These are phyloP conservation scores for Alternaria angustiovoidea DNA, from an alignment of 2,329 filamentous ascomycete species.

Conservation along the genomic window DNA sequence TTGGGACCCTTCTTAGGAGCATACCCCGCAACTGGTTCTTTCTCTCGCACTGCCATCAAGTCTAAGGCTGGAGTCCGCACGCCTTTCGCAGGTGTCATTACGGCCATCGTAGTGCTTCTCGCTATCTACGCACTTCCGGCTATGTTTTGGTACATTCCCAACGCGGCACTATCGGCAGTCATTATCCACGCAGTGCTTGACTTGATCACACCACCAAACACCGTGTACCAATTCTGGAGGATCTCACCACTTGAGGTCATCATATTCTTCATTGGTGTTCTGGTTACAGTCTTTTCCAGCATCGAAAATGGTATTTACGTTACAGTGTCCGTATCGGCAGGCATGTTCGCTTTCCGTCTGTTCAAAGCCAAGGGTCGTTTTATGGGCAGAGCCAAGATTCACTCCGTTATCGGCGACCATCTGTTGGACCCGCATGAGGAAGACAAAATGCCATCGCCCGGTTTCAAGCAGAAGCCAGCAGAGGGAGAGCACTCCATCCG, in stretches of 20 bases:
- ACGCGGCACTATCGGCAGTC: conserved; percentile 80
- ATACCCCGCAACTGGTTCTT: conserved; percentile 93
- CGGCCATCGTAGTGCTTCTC: conserved; percentile 82
- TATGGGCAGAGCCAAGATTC: conserved; percentile 82
- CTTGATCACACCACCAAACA: conserved; percentile 89
- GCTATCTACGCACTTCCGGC: conserved; percentile 89
- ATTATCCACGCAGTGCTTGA: conserved; percentile 97
- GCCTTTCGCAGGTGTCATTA: conserved; percentile 89
- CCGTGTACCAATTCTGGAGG: conserved; percentile 93
- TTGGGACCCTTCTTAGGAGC: conserved; percentile 89
- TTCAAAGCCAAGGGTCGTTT: conserved; percentile 85
- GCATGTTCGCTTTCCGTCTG: conserved; percentile 81
- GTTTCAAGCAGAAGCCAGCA: conserved; percentile 27
- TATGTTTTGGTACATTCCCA: conserved; percentile 95
- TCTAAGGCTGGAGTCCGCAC: conserved; percentile 95
- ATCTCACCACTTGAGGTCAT: conserved; percentile 89
- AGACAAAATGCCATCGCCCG: conserved; percentile 27
- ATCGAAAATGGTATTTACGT: conserved; percentile 95
- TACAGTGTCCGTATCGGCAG: conserved; percentile 79
- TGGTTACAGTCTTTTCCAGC: conserved; percentile 84
- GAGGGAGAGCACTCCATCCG: conserved; percentile 62
- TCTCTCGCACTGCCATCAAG: conserved; percentile 96
- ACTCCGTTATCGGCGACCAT: conserved; percentile 85
- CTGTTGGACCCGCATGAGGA: conserved; percentile 59
- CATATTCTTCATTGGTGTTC: conserved; percentile 92